These are phyloP conservation scores for Aspergillus intermedius DNA, from an alignment of 2,329 filamentous ascomycete species.

Conservation along the genomic window DNA sequence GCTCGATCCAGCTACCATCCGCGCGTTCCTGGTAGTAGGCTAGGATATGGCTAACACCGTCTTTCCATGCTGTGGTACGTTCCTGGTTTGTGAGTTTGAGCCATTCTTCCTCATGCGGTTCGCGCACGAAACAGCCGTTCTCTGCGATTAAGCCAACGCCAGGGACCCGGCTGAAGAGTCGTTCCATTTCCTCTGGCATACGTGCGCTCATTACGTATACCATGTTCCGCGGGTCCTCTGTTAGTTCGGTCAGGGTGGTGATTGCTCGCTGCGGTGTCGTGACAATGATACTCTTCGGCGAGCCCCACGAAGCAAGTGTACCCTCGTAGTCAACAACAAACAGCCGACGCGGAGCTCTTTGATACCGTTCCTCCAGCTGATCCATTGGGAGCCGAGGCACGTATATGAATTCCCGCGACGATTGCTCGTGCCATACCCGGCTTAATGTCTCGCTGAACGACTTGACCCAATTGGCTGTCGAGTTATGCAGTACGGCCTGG, in stretches of 20 bases:
- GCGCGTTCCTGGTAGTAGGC: constrained; percentile 86
- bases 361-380: constrained; percentile 60
- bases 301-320: constrained; percentile 81
- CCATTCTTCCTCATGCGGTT: constrained; percentile 65
- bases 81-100: constrained; percentile 66
- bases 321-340: constrained; percentile 94
- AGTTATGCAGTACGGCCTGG: constrained; percentile 69
- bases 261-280: constrained; percentile 81
- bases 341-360: constrained; percentile 59
- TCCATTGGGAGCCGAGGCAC: constrained; percentile 75
- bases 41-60: constrained; percentile 73
- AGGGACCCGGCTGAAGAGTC: constrained; percentile 74
- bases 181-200: constrained; percentile 79
- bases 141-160: constrained; percentile 86
- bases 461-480: constrained; percentile 79
- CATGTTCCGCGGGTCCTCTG: constrained; percentile 71
- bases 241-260: constrained; percentile 72
- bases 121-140: constrained; percentile 84
- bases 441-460: constrained; percentile 65
- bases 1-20: constrained; percentile 79
- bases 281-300: constrained; percentile 74
- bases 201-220: constrained; percentile 93
- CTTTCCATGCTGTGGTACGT: constrained; percentile 71
- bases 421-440: constrained; percentile 74
- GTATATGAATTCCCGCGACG: constrained; percentile 73